Evolutionary conservation across 805 yeast species (phyloP), one percentile per base, ranked within the genome.

Genomic region (Wickerhamiella dianesei): DNA sequence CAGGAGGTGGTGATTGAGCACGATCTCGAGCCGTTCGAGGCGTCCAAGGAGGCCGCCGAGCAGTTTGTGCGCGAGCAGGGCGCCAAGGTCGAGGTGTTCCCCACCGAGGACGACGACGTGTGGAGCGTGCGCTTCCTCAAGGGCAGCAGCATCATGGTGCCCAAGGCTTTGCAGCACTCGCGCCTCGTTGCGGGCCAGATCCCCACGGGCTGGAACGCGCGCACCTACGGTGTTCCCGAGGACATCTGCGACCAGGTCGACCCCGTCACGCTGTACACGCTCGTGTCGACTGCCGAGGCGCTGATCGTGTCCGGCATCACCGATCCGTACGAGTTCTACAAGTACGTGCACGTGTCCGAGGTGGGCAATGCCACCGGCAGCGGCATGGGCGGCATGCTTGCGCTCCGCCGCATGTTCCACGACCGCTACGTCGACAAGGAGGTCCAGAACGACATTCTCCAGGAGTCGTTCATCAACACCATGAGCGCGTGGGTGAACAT

Each of bases 401-500:
- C 99, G 45, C 71, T 92, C 63, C 84, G 94, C 67, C 96, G 96
- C 59, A 92, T 92, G 97, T 92, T 87, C 75, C 87, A 76, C 68
- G 95, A 89, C 63, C 80, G 99, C 71, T 92, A 75, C 72, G 71
- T 77, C 58, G 99, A 92, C 65, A 74, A 74, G 68, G 96, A 95
- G 47, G 96, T 88, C 47, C 98, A 94, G 73, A 92, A 85, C 64
- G 99, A 92, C 70, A 82, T 92, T 57, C 74, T 92, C 58, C 98
- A 89, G 71, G 99, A 92, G 70, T 88, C 98, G 50, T 92, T 92
- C 71, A 88, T 94, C 72, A 92, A 92, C 74, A 92, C 97, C 45
- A 89, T 92, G 96, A 76, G 95, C 53, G 98, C 99, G 52, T 92
- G 99, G 99, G 96, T 92, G 57, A 92, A 92, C 64, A 92, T 92